Evolutionary conservation across 768 basidiomycete species (phyloP).

Genomic region (Mycena galericulata): DNA sequence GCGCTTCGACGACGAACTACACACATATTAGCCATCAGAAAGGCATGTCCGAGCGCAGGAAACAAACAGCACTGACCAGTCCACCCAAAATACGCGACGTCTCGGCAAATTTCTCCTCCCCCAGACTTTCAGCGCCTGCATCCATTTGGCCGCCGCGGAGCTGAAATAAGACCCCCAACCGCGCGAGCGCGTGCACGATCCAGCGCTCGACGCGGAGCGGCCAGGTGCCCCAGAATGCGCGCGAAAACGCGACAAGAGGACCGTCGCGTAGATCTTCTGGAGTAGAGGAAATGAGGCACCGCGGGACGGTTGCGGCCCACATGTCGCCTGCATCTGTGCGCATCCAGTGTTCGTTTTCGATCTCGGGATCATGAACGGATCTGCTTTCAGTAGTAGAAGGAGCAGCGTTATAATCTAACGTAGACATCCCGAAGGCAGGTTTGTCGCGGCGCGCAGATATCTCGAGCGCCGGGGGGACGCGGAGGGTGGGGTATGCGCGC

Average conservation of each 20-base stretch:
- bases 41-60: background rate
- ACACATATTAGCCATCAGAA: background rate
- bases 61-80: background rate
- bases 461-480: slow-evolving; percentile 3
- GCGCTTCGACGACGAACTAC: slow-evolving; percentile 22
- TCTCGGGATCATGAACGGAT: no score
- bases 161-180: background rate
- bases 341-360: slow-evolving; percentile 18
- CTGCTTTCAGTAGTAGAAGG: no score
- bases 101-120: background rate
- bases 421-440: slow-evolving; percentile 18
- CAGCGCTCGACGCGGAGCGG: slow-evolving; percentile 9
- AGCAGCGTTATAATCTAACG: background rate
- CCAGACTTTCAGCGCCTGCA: background rate
- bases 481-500: slow-evolving; percentile 14
- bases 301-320: slow-evolving; percentile 17
- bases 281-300: background rate
- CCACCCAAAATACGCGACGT: slow-evolving; percentile 4
- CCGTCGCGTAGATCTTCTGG: no score
- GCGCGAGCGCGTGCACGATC: background rate
- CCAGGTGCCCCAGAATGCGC: slow-evolving; percentile 23
- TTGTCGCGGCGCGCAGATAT: slow-evolving; percentile 19
- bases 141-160: background rate
- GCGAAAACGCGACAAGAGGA: slow-evolving; percentile 9
- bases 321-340: slow-evolving; percentile 19